These are phyloP conservation scores for Cadophora luteo-olivacea DNA, from an alignment of 2,329 filamentous ascomycete species.

Conservation along the genomic window DNA sequence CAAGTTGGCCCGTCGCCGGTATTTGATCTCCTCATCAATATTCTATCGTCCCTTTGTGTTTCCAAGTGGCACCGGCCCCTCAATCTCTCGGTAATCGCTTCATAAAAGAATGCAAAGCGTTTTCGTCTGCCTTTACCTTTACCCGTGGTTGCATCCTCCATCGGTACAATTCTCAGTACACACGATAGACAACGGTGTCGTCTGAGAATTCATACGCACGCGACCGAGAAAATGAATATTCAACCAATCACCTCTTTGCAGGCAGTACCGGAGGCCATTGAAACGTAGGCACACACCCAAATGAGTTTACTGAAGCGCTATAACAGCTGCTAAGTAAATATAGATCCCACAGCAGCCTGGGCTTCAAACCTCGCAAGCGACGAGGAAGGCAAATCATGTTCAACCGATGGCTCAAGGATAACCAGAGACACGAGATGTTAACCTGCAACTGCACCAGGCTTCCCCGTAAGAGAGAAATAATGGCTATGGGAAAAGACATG, in stretches of 20 bases:
- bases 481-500: not conserved
- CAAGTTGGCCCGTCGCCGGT: not conserved
- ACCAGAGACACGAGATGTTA: conserved; percentile 6
- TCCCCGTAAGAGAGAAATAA: not conserved
- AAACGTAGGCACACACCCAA: not conserved
- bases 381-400: conserved; percentile 1
- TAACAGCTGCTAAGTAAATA: not conserved
- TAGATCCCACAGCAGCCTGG: not conserved
- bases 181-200: not conserved
- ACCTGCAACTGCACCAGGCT: not conserved
- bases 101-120: conserved; percentile 1
- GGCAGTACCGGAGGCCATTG: not conserved
- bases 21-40: not conserved
- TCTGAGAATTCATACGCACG: not conserved
- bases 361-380: not conserved
- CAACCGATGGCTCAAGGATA: not conserved
- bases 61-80: not conserved
- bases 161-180: not conserved
- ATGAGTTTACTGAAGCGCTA: not conserved
- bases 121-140: conserved; percentile 1
- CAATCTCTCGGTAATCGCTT: too few relatives aligned
- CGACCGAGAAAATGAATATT: not conserved
- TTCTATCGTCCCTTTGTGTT: not conserved
- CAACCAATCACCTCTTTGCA: not conserved
- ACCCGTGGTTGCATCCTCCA: conserved; percentile 12